Base-by-base conservation (phyloP, 345 rosid species). In the Salix udensis region DNA sequence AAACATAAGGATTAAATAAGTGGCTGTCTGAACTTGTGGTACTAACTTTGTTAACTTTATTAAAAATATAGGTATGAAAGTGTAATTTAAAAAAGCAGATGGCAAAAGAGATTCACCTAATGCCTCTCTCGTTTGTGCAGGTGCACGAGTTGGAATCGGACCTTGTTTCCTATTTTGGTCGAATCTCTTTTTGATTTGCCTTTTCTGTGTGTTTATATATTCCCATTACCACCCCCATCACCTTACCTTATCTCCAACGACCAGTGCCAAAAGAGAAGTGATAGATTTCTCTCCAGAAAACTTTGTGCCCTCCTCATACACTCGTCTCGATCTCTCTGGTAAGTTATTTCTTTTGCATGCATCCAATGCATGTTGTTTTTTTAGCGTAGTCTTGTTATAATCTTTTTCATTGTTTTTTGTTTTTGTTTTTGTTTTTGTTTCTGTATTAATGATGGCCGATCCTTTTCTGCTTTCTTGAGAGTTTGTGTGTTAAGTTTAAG, bases 71-170 rank as follows among this genome's bases (percentile, higher is more conserved):
- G 62, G 62, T 11, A 10, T 11, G 23, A 55, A 52, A 23, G 4
- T 55, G 26, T 55, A 55, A 55, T n/a, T 10, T 55, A 10, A 40
- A 40, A 10, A n/a, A 1, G 23, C 16, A n/a, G 24, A 68, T 21
- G 30, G 46, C 15, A 13, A 68, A 23, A 26, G 55, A n/a, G 9
- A 42, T 55, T n/a, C 28, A n/a, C 12, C 62, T 1, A n/a, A 3
- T n/a, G 7, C 44, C 50, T 26, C 67, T 11, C 68, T 40, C 21
- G 26, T 1, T 26, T 18, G 30, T 10, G 9, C 26, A 26, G 53
- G 67, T 68, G 19, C 11, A 37, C 24, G 70, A 66, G 76, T 18
- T 37, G 67, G 81, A 78, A 66, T 1, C 72, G 46, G 81, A 19
- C 67, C 65, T 24, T 24, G 40, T 21, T 0, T 64, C 67, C 65